Evolutionary conservation across 345 rosid genomes (phyloP), one percentile per base, ranked within the genome.

Genomic region (Capsella bursapastoris): DNA sequence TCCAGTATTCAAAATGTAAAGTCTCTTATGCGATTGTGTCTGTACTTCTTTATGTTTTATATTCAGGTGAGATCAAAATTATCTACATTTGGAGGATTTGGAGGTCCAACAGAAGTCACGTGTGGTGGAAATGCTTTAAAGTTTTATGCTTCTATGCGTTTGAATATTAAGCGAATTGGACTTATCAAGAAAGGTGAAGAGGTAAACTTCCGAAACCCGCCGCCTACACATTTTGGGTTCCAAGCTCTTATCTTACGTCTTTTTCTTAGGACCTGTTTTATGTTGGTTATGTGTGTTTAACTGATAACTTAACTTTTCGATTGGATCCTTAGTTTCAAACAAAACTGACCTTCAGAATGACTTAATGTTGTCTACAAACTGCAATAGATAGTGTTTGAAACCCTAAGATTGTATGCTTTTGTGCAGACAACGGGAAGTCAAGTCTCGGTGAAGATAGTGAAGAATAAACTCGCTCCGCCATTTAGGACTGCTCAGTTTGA

Each of bases 61-160:
- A 10, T 68, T 32, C 72, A 96, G 98, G 96, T 92, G 64, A 87
- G 99, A 76, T 74, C 99, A 66, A 96, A 96, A 81, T 86, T 96
- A 25, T 78, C 89, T 56, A 96, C 99, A 13, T 96, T 88, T 79
- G 96, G 88, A 62, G 95, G 97, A 68, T 96, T 89, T 81, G 96
- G 97, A 45, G 97, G 96, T 28, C 98, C 98, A 28, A 70, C 86
- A 40, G 99, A 96, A 85, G 98, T 96, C 72, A 96, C 99, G 0
- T 96, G 98, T 64, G 99, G 99, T 32, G 97, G 99, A 62, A 96
- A 96, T 85, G 99, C 99, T 71, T 74, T 96, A 77, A 96, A 96
- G 85, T 92, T 96, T 73, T 92, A 96, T 82, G 96, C 99, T 80
- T 96, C 98, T 11, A 87, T 92, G 80, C 96, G 98, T 67, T 79